These are phyloP conservation scores for Ilex aquifolium DNA, from an alignment of 257 asterid genomes.

Conservation along the genomic window DNA sequence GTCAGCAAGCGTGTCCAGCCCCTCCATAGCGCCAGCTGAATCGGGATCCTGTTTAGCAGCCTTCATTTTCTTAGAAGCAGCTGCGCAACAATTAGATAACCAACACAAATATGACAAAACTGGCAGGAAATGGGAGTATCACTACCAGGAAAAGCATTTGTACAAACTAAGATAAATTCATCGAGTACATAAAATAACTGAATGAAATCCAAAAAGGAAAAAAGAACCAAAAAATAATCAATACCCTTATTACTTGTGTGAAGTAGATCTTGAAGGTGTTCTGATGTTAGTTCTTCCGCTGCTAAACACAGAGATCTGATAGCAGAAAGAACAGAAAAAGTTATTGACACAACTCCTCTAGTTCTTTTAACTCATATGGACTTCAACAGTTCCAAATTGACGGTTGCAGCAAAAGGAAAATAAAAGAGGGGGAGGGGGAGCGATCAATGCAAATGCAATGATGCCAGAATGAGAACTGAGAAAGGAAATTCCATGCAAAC, in stretches of 20 bases:
- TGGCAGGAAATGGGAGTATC: too few relatives aligned
- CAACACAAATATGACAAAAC: background rate
- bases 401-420: background rate
- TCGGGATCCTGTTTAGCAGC: slow-evolving; percentile 32
- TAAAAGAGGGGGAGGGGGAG: background rate
- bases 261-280: slow-evolving; percentile 51
- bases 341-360: background rate
- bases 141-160: background rate
- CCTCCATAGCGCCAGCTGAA: slow-evolving; percentile 41
- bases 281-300: slow-evolving; percentile 54
- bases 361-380: background rate
- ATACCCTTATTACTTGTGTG: slow-evolving; percentile 42
- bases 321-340: background rate
- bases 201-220: background rate
- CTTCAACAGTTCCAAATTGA: background rate
- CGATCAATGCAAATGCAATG: background rate
- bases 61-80: slow-evolving; percentile 34
- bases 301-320: slow-evolving; percentile 70
- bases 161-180: background rate
- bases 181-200: background rate
- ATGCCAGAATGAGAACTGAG: background rate
- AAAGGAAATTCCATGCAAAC: background rate
- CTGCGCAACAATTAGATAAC: slow-evolving; percentile 28
- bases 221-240: slow-evolving; percentile 4
- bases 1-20: slow-evolving; percentile 67